Evolutionary conservation across 768 basidiomycete genomes (phyloP).

Genomic region (Russula dissimulans): DNA sequence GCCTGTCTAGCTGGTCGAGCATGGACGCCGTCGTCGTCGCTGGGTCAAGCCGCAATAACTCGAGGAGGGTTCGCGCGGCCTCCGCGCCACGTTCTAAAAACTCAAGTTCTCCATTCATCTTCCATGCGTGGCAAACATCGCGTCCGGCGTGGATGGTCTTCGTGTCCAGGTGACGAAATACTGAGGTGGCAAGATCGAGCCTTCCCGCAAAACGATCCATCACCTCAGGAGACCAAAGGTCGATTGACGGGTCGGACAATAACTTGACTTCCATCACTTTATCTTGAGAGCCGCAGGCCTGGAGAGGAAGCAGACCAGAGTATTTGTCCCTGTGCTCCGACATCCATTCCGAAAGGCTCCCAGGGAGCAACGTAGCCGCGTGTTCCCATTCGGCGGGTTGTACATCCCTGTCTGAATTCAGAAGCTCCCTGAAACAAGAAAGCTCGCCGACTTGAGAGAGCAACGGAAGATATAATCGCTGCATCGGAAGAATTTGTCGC

Average conservation of each 20-base stretch:
- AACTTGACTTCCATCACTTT: not conserved
- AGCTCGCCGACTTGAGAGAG: slow-evolving; percentile 1
- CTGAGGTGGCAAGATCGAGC: slow-evolving; percentile 12
- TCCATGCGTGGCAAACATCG: slow-evolving; percentile 16
- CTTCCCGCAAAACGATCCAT: slow-evolving; percentile 5
- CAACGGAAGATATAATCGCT: slow-evolving; percentile 11
- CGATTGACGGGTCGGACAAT: slow-evolving; percentile 4
- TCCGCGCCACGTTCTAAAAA: slow-evolving; percentile 2
- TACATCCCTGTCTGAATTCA: not conserved
- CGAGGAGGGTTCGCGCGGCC: slow-evolving; percentile 1
- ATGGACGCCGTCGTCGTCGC: not conserved
- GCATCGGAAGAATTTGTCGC: slow-evolving; percentile 8
- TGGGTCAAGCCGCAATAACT: not conserved
- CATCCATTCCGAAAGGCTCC: slow-evolving; percentile 15
- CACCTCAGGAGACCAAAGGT: not conserved
- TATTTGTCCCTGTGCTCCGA: not conserved
- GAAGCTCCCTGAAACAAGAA: slow-evolving; percentile 13
- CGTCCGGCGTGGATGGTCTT: slow-evolving; percentile 8
- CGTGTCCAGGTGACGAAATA: not conserved
- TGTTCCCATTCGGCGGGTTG: not conserved
- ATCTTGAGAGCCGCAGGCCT: not conserved
- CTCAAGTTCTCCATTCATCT: not conserved
- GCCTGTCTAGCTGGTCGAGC: not conserved
- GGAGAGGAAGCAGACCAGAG: not conserved
- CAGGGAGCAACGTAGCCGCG: not conserved